Evolutionary conservation across 768 basidiomycete species (phyloP), one percentile per base, ranked within the genome.

Genomic region (Mycena belliarum): DNA sequence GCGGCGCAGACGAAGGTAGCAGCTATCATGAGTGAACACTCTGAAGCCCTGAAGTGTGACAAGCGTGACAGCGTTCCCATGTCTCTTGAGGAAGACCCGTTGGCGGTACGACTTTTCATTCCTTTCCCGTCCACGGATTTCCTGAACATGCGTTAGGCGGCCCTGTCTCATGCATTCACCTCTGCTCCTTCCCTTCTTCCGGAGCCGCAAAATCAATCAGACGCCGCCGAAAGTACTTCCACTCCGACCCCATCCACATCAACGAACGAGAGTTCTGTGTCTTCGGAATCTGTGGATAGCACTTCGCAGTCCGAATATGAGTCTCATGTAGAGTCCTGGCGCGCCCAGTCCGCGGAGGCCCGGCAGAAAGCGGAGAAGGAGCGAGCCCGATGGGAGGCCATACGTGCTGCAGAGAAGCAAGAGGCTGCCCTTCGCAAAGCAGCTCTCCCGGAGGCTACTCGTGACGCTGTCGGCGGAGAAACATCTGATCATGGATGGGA

Each of bases 331-430:
- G 76, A 79, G 49, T 73, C 77, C 53, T 94, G 91, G 92, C 86
- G 86, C 38, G 81, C 82, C 23, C 82, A 85, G 65, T 87, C 86
- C 37, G 86, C 89, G 28, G 82, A 82, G 58, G 86, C 85, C 42
- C 86, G 90, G 49, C 77, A 83, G 67, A 91, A 87, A 69, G 88
- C 90, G 10, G 91, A 91, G 74, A 79, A 78, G 59, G 83, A 86
- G 70, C 87, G 91, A 11, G 79, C 79, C 41, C 77, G 79, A 60
- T 93, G 89, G 89, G 90, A 89, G 68, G 74, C 76, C 16, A 75
- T 88, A 46, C 82, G 91, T 40, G 78, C 76, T 29, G 75, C 75
- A 32, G 86, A 89, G 71, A 75, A 75, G 49, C 70, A 76, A 60
- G 72, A 76, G 65, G 72, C 71, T 11, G 73, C 73, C 26, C 74